Evolutionary conservation across 805 yeast genomes (phyloP), one percentile per base, ranked within the genome.

Genomic region (Metschnikowia shivogae): DNA sequence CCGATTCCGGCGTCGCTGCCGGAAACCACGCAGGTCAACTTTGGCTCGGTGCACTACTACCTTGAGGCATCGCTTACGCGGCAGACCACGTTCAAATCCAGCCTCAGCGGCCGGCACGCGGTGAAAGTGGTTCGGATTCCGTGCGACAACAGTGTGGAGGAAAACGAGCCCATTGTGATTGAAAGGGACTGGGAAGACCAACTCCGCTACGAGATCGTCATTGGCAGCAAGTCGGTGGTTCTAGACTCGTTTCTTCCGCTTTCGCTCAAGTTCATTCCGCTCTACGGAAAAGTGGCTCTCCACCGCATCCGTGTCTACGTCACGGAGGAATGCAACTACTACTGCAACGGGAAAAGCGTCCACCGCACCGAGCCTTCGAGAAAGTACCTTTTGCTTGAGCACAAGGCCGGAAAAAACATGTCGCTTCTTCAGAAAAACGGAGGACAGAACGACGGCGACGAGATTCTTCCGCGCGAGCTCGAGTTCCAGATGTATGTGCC

Each of bases 141-240:
- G 9, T 73, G 87, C 1, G 89, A 86, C 46, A 78, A 78, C 32
- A 86, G 89, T 34, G 76, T 84, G 20, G 98, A 93, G 61, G 92
- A 86, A 58, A 82, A 85, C 50, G 99, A 93, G 60, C 98, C 99
- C 0, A 92, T 93, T 43, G 86, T 89, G 4, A 89, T 93, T 31
- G 76, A 84, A 24, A 75, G 95, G 48, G 92, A 87, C 53, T 93
- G 99, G 99, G 98, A 92, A 62, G 89, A 87, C 60, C 88, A 86
- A 60, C 65, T 93, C 28, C 82, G 83, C 54, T 93, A 93, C 60
- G 97, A 93, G 58, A 89, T 93, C 36, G 81, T 89, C 14, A 83
- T 93, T 43, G 95, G 95, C 1, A 87, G 96, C 24, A 93, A 92
- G 62, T 83, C 89, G 24, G 81, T 93, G 43, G 82, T 95, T 7